These are phyloP conservation scores for Albugo laibachii DNA, from an alignment of 352 stramenopile genomes.

Conservation along the genomic window DNA sequence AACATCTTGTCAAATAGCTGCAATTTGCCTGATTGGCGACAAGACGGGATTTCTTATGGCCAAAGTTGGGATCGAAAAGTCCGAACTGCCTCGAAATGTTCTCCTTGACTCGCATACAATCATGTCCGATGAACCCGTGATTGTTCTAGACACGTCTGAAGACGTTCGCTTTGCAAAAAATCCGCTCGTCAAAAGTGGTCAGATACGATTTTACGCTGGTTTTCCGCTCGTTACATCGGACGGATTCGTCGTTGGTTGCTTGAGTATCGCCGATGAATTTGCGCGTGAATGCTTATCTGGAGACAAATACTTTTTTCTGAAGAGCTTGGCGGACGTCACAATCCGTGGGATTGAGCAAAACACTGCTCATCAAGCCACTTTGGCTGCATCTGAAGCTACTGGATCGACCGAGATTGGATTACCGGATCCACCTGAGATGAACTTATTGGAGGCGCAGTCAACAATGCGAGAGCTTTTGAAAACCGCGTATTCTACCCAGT, in stretches of 20 bases:
- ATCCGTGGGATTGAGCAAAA: conserved; percentile 68
- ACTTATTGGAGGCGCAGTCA: conserved; percentile 33
- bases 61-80: conserved; percentile 55
- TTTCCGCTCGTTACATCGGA: conserved; percentile 59
- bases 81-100: conserved; percentile 55
- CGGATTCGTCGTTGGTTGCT: conserved; percentile 39
- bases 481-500: conserved; percentile 67
- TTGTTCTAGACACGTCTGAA: conserved; percentile 60
- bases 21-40: conserved; percentile 71
- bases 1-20: conserved; percentile 57
- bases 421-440: conserved; percentile 22
- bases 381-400: background rate
- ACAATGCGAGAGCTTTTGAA: conserved; percentile 73
- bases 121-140: conserved; percentile 52
- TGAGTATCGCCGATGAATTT: conserved; percentile 59
- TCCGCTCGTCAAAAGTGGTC: conserved; percentile 46
- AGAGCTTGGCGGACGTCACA: conserved; percentile 58
- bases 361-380: conserved; percentile 18
- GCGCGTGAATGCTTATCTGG: conserved; percentile 46
- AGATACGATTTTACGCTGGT: conserved; percentile 65
- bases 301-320: conserved; percentile 68
- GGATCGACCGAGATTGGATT: background rate
- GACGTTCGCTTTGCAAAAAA: conserved; percentile 67
- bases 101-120: conserved; percentile 64
- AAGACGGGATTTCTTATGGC: conserved; percentile 73